These are phyloP conservation scores for Chenopodium album DNA, from an alignment of 148 eudicot species.

Conservation along the genomic window DNA sequence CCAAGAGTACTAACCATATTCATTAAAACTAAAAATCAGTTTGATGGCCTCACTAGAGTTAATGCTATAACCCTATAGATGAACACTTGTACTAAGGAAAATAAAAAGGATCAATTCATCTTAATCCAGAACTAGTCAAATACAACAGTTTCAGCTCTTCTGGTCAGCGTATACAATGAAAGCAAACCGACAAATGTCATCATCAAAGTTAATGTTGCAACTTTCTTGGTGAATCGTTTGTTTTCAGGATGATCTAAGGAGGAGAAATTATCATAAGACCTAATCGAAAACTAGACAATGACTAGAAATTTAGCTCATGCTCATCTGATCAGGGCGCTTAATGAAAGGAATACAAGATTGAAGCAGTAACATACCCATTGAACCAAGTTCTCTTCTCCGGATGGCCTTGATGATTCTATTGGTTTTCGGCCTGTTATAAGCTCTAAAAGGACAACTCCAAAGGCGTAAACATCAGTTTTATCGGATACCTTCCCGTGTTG, in stretches of 20 bases:
- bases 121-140: background rate
- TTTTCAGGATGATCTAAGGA: background rate
- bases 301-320: background rate
- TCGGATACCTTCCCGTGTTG: conserved; percentile 96
- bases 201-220: background rate
- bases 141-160: background rate
- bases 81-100: conserved; percentile 2
- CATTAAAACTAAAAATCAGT: background rate
- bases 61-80: background rate
- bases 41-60: background rate
- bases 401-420: conserved; percentile 71
- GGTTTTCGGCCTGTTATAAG: conserved; percentile 86
- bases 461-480: conserved; percentile 95
- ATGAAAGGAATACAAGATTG: background rate
- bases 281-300: background rate
- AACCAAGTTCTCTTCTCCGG: conserved; percentile 92
- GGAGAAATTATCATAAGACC: background rate
- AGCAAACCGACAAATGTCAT: background rate
- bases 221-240: background rate
- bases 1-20: too few species aligned
- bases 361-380: conserved; percentile 66
- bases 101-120: conserved; percentile 1
- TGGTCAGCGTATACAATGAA: background rate
- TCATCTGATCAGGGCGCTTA: background rate
- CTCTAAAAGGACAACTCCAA: conserved; percentile 87